Conservation (phyloP, 495 filamentous ascomycete species). For the Daldinia bambusicola region DNA sequence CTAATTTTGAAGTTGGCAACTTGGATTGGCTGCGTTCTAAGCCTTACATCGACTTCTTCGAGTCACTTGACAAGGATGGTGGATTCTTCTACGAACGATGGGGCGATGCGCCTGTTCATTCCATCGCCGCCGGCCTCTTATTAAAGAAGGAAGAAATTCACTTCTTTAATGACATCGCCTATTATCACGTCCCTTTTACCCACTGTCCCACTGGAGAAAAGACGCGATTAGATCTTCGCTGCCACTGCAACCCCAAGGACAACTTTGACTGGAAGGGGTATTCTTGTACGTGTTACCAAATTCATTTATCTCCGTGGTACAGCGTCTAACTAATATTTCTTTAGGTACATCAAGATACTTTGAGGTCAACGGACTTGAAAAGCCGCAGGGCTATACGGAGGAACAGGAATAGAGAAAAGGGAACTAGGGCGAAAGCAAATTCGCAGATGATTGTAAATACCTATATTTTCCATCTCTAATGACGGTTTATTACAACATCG, state of each 20-base stretch:
- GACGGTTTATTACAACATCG: conserved; percentile 45
- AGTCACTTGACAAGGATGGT: conserved; percentile 79
- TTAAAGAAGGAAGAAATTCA: conserved; percentile 93
- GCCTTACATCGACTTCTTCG: conserved; percentile 83
- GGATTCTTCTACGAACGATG: conserved; percentile 95
- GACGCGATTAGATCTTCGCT: conserved; percentile 80
- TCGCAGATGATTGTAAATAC: conserved; percentile 37
- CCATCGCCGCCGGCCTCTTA: conserved; percentile 88
- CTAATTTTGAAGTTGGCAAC: conserved; percentile 90
- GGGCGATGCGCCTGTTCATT: conserved; percentile 92
- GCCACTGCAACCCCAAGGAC: conserved; percentile 92
- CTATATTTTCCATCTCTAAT: conserved; percentile 28
- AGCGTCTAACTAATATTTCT: conserved; percentile 25
- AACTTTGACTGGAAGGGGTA: conserved; percentile 99
- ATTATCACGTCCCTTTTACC: conserved; percentile 98
- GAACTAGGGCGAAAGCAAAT: conserved; percentile 14
- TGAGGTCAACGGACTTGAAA: conserved; percentile 78
- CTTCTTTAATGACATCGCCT: conserved; percentile 98
- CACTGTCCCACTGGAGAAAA: conserved; percentile 94
- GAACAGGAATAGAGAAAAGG: conserved; percentile 64
- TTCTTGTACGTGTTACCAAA: conserved; percentile 73
- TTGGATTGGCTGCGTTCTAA: conserved; percentile 84
- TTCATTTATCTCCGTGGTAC: neutral
- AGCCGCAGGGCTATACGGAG: conserved; percentile 83
- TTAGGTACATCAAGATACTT: conserved; percentile 83